Base-by-base conservation (phyloP, 2,329 filamentous ascomycete species). In the Verticillium nubilum region DNA sequence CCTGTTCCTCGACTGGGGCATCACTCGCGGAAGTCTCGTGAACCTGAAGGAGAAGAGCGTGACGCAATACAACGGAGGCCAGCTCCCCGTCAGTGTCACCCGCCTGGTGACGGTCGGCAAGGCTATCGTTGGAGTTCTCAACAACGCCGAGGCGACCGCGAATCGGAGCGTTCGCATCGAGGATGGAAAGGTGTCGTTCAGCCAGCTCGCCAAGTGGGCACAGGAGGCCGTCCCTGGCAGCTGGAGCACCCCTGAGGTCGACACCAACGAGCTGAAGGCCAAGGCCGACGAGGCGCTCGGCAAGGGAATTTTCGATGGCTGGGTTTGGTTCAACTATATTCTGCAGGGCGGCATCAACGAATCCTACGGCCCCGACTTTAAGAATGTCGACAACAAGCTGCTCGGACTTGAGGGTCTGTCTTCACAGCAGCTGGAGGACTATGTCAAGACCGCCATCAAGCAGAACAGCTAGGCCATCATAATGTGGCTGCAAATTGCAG, bases 1-100 rank as follows among this genome's bases (percentile, higher is more conserved):
- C 0, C 69, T 74, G 0, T 88, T 89, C 70, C 78, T 88, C 59
- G 86, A 89, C 68, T 87, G 81, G 83, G 76, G 75, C 7, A 54
- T 79, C 5, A n/a, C 52, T n/a, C 5, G 28, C 52, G 52, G 52
- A 9, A 28, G 26, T 9, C 52, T 53, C 13, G 5, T 53, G 17
- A 29, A 53, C 52, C 17, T 53, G 25, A 53, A 29, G 27, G 27
- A 17, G 12, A 53, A 23, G 52, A 28, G 5, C 17, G 52, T 53
- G 10, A 53, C 25, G 7, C 52, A 26, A 7, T 28, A 26, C 25
- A 53, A 53, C 27, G 52, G 52, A 53, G 52, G 52, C 25, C 15
- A 53, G 52, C 27, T 53, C 3, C 26, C 52, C 9, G 26, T 53
- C 25, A 53, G 25, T 13, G 52, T 53, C 52, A 53, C 52, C 17